Base-by-base conservation (phyloP, 2,329 filamentous ascomycete species). In the Akanthomyces dipterigenus region DNA sequence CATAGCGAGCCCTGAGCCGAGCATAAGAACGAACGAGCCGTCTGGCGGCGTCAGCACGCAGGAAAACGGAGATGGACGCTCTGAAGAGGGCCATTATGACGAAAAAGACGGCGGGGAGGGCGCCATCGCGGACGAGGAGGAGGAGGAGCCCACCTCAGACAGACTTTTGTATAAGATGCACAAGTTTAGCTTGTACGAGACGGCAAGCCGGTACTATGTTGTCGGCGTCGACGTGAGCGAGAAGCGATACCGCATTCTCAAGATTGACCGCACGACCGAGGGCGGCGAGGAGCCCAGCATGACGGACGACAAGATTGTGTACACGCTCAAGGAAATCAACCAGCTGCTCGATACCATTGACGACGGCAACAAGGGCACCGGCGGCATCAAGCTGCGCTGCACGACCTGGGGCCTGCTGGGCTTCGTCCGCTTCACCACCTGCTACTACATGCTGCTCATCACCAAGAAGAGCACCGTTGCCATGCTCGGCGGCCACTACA, bases 161-260 rank as follows among this genome's bases (percentile, higher is more conserved):
- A 74, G 77, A 24, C 67, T 78, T 20, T 73, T 80, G 49, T 81
- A 82, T 73, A 84, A 83, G 72, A 96, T 99, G 91, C 92, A 97
- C 78, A 96, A 95, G 70, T 98, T 96, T 75, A 95, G 90, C n/a
- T 78, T 99, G 24, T 98, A 99, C 75, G 95, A 99, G 77, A 99
- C 95, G 3, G 90, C 91, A 14, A 91, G 88, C 60, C 85, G 91
- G 57, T 99, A 95, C 74, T 99, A 97, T 73, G 88, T 99, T 65
- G 91, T 98, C 20, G 95, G 95, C 16, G 89, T 90, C 56, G 95
- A 99, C 71, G 86, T 96, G 61, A 88, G 91, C 67, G 95, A 98
- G 73, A 88, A 85, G 69, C 86, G 89, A 28, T 98, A 95, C 74
- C 87, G 93, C 56, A 91, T 99, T 61, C 78, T 99, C 70, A 97